Evolutionary conservation across 768 basidiomycete species (phyloP), one percentile per base, ranked within the genome.

Genomic region (Phylloporus rhodoxanthus): DNA sequence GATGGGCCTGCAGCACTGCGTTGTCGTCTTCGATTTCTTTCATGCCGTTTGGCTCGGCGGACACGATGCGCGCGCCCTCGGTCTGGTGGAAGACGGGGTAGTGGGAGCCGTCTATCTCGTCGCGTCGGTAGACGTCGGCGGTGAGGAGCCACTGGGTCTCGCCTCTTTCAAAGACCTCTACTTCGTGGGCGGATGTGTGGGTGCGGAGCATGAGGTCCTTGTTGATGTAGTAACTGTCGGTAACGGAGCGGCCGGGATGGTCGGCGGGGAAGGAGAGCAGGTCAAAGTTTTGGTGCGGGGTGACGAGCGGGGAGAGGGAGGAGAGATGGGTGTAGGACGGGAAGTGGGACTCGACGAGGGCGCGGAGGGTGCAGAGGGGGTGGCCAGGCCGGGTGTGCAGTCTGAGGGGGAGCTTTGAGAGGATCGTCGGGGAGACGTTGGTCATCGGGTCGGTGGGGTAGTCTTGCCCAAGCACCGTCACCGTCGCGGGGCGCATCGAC

Each of bases 1-100:
- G 76, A 46, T 81, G 67, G 1, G 66, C 68, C 26, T 75, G 71
- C 28, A 96, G 75, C 34, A 72, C 70, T 33, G 68, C 78, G 56
- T 91, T 97, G 60, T 93, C 82, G 54, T 80, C 79, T 44, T 81
- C 73, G 17, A 94, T 75, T 48, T 82, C 76, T 47, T 75, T 72
- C 71, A 86, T 72, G 1, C 79, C 80, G 9, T 71, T 60, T 34
- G 75, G 60, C 54, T 85, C 73, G 20, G 80, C 76, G 29, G 76
- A 68, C 65, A 92, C 91, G 48, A 97, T 82, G 28, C 82, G 73
- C 11, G 93, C 91, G 26, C 95, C 96, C 65, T 99, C 96, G 71
- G 96, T 91, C 70, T 99, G 96, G 69, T 99, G 96, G 64, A 99
- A 99, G 32, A 96, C 90, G 5, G 96, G 96, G 66, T 97, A 96